Base-by-base conservation (phyloP, 1,284 basidiomycete genomes). In the Malassezia japonica region DNA sequence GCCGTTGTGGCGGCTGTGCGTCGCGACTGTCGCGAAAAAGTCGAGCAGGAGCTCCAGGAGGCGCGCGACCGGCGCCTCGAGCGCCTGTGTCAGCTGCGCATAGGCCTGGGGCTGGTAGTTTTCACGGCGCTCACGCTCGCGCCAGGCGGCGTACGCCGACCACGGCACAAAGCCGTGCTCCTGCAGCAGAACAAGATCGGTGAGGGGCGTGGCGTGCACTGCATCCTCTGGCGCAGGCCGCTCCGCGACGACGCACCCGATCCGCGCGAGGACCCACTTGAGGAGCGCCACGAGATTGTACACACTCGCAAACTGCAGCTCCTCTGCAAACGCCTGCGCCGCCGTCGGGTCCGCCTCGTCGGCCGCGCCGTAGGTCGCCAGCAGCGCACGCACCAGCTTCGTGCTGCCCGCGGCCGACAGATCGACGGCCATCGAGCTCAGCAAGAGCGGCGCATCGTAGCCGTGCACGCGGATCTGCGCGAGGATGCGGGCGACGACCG, bases 231-330 rank as follows among this genome's bases (percentile, higher is more conserved):
- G 60, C 27, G 31, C 35, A 6, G 42, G n/a, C 2, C 51, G 62
- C 12, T 68, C 67, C 13, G 67, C 63, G 6, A 70, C 55, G 15
- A 72, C 64, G 13, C 63, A 54, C 4, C 67, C 66, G 47, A 72
- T 46, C 20, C 68, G 56, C 1, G 66, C 61, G n/a, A 72, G 58
- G 2, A 63, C 60, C 70, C 70, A 72, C 50, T 72, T 72, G 61
- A 72, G 62, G 33, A 70, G 27, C 7, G 70, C 68, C 33, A 67
- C 67, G 2, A 72, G 56, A 29, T 65, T 62, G 53, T 71, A 62
- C 20, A 65, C 59, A 31, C 62, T 67, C 27, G 68, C 68, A 35
- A 61, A 70, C 20, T 60, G 57, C 24, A 68, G 46, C 25, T 70
- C 69, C 18, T 66, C 55, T 7, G 58, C 33, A 44, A 70, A 65